Evolutionary conservation across 345 rosid species (phyloP).

Genomic region (Lumnitzera racemosa): DNA sequence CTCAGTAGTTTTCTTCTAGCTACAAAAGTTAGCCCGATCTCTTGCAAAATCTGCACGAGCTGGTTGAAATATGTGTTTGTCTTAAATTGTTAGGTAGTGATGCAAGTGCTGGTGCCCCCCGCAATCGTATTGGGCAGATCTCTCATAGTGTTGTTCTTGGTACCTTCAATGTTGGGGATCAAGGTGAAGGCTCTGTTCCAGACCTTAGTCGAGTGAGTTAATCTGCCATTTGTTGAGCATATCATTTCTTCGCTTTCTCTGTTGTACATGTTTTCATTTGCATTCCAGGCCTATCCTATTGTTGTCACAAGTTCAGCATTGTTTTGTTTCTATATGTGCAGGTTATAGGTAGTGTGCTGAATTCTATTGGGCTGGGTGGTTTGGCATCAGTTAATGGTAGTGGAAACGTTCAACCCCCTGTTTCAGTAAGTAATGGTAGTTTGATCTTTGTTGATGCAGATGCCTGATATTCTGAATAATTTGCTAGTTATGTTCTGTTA

Average conservation of each 20-base stretch:
- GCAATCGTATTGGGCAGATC: constrained; percentile 55
- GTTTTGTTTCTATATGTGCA: constrained; percentile 20
- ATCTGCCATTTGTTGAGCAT: background rate
- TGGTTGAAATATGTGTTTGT: background rate
- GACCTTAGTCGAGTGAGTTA: constrained; percentile 51
- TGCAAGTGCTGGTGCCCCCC: constrained; percentile 41
- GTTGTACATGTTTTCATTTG: too few species aligned
- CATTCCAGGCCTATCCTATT: too few species aligned
- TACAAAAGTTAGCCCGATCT: background rate
- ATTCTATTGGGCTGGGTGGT: constrained; percentile 69
- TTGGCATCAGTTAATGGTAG: constrained; percentile 29
- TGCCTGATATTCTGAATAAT: background rate
- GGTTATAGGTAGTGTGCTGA: constrained; percentile 87
- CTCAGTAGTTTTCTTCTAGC: too few species aligned
- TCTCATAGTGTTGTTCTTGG: constrained; percentile 89
- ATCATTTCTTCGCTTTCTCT: background rate
- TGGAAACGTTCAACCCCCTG: constrained; percentile 41
- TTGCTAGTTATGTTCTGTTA: background rate
- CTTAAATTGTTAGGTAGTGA: constrained; percentile 45
- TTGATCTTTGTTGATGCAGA: background rate
- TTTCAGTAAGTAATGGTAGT: constrained; percentile 31
- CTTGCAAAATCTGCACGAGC: background rate
- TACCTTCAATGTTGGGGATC: constrained; percentile 72
- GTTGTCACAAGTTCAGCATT: background rate
- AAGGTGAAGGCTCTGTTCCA: constrained; percentile 59